Base-by-base conservation (phyloP, 345 rosid species). In the Cardamine occulta region DNA sequence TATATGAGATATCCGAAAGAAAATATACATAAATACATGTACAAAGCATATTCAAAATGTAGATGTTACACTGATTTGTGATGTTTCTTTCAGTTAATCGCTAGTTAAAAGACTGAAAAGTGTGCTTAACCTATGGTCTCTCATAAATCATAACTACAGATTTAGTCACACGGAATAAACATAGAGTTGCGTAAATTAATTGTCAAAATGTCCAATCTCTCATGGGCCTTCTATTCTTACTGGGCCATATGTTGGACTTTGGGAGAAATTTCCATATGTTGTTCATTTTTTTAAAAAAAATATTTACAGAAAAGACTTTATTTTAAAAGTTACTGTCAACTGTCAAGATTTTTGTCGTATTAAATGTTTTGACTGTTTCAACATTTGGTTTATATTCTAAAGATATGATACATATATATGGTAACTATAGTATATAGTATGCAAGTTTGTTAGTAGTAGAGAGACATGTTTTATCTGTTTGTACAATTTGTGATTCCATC, bases 191-290 rank as follows among this genome's bases (percentile, higher is more conserved):
- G 23, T 59, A 24, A 17, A 10, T 17, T 59, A 59, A 11, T 23
- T 31, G 35, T 66, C 45, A 12, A 3, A 19, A 51, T 45, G 19
- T 8, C 8, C 62, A 32, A 37, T 68, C 37, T 68, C 23, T 23
- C 26, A 53, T 68, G 74, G 56, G 57, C 66, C 57, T 69, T 1
- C 12, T 2, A 13, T 42, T 55, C 23, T 3, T 53, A 68, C 37
- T 53, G 37, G 73, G 62, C 63, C 18, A 68, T 1, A 26, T 14
- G 35, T 35, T 23, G 60, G 48, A 35, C 21, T 48, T 3, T 39
- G 44, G 2, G 15, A 39, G 15, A 11, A 39, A 39, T 40, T 40
- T 15, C 45, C 45, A 40, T 3, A 40, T 42, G 17, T 42, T 28
- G 29, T 28, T 28, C 5, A 3, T 3, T 28, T 28, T 28, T 28